Evolutionary conservation across 2,329 filamentous ascomycete genomes (phyloP).

Genomic region (Ophiostoma quercus): DNA sequence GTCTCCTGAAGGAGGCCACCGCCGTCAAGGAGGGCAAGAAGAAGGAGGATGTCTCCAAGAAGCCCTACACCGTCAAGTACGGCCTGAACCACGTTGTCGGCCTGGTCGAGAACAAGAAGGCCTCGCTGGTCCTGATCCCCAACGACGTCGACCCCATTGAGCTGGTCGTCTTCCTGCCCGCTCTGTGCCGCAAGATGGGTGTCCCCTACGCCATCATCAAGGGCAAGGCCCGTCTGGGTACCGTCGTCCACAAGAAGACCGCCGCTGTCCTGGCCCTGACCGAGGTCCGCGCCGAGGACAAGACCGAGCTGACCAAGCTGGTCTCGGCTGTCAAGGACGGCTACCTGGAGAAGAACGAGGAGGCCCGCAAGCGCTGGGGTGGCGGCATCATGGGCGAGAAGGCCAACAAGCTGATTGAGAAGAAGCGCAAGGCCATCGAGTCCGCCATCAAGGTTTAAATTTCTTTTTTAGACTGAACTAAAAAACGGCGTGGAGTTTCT

Average conservation of each 20-base stretch:
- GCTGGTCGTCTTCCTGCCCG: constrained; percentile 97
- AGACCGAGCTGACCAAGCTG: constrained; percentile 96
- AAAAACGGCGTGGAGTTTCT: constrained; percentile 1
- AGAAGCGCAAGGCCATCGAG: constrained; percentile 94
- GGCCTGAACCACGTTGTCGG: constrained; percentile 99
- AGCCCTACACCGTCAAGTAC: constrained; percentile 99
- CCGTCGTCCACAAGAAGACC: constrained; percentile 99
- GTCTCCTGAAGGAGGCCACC: constrained; percentile 94
- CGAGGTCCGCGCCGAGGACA: constrained; percentile 97
- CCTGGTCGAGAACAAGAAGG: constrained; percentile 99
- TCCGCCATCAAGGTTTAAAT: constrained; percentile 93
- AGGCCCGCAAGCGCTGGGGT: constrained; percentile 89
- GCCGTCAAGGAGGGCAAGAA: constrained; percentile 99
- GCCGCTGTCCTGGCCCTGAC: constrained; percentile 92
- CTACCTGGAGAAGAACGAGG: constrained; percentile 93
- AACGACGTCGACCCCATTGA: constrained; percentile 99
- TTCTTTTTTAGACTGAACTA: background rate
- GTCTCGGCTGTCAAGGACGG: constrained; percentile 95
- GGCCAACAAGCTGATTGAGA: constrained; percentile 70
- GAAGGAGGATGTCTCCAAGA: constrained; percentile 99
- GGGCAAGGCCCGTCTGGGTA: constrained; percentile 98
- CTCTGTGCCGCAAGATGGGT: constrained; percentile 99
- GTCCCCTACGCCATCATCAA: constrained; percentile 98
- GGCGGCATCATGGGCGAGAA: constrained; percentile 99
- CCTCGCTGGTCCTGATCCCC: constrained; percentile 92